phyloP scores from a whole-genome alignment of 2,329 filamentous ascomycete species.

The Pezicula rhizophila region DNA sequence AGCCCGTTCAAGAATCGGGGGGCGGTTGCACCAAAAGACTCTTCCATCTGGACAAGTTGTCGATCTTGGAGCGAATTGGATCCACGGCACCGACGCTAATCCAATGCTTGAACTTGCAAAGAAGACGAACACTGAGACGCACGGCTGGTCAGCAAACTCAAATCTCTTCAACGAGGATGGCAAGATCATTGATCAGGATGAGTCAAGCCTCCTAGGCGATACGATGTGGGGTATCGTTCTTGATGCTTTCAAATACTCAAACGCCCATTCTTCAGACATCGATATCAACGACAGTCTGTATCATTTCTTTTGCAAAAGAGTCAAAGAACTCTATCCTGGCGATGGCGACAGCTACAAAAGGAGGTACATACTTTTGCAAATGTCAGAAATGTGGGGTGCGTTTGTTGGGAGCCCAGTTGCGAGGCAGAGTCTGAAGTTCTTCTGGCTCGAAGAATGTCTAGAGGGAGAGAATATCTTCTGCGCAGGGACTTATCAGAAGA shows the following conservation, averaged over 20 bases:
- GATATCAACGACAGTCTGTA: slow-evolving; percentile 40
- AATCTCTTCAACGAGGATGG: slow-evolving; percentile 39
- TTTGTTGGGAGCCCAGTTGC: slow-evolving; percentile 45
- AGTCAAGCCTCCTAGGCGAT: slow-evolving; percentile 27
- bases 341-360: slow-evolving; percentile 22
- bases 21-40: slow-evolving; percentile 25
- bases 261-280: slow-evolving; percentile 42
- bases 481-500: slow-evolving; percentile 26
- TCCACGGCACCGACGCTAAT: slow-evolving; percentile 30
- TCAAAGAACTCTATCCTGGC: slow-evolving; percentile 35
- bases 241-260: slow-evolving; percentile 47
- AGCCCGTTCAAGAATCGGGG: slow-evolving; percentile 47
- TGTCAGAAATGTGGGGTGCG: slow-evolving; percentile 41
- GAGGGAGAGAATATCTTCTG: slow-evolving; percentile 37
- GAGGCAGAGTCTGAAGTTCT: slow-evolving; percentile 48
- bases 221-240: slow-evolving; percentile 47
- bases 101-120: slow-evolving; percentile 47
- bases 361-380: slow-evolving; percentile 33
- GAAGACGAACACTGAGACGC: slow-evolving; percentile 39
- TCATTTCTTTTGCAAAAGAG: slow-evolving; percentile 47
- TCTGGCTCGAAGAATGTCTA: slow-evolving; percentile 52
- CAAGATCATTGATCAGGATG: slow-evolving; percentile 24
- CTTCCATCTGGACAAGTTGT: slow-evolving; percentile 21
- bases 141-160: slow-evolving; percentile 40
- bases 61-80: slow-evolving; percentile 27